Evolutionary conservation across 352 stramenopile species (phyloP).

Genomic region (Phytophthora tubulina): DNA sequence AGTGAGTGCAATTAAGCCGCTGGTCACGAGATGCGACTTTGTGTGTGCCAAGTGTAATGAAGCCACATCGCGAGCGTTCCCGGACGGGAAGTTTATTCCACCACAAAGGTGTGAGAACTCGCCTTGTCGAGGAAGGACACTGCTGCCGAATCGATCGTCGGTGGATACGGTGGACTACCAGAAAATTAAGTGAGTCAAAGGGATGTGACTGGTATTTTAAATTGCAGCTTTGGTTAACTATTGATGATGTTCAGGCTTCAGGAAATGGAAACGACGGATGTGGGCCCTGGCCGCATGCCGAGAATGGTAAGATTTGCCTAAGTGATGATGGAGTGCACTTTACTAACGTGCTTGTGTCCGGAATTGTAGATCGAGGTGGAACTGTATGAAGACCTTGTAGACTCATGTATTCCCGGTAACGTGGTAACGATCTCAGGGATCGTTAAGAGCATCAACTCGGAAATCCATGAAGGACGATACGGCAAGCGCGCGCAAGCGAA

Average conservation of each 20-base stretch:
- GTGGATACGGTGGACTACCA: conserved; percentile 93
- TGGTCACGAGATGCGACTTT: conserved; percentile 91
- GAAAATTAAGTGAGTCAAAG: conserved; percentile 78
- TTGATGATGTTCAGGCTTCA: conserved; percentile 62
- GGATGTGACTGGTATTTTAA: not conserved
- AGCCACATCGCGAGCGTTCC: conserved; percentile 73
- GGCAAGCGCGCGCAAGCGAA: conserved; percentile 93
- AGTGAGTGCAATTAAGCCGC: conserved; percentile 85
- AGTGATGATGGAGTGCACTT: not conserved
- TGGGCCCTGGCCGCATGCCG: conserved; percentile 88
- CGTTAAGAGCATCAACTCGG: conserved; percentile 96
- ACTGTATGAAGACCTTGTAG: conserved; percentile 93
- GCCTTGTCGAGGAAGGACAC: conserved; percentile 62
- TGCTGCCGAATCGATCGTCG: conserved; percentile 86
- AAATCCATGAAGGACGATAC: conserved; percentile 87
- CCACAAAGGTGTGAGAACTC: conserved; percentile 71
- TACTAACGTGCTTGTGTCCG: not conserved
- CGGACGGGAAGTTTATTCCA: conserved; percentile 84
- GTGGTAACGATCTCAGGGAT: conserved; percentile 94
- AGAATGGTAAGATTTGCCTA: conserved; percentile 61
- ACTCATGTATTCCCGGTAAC: conserved; percentile 96
- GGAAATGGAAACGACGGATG: conserved; percentile 93
- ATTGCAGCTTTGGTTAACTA: conserved; percentile 41
- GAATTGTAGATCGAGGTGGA: conserved; percentile 87
- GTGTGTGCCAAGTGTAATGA: conserved; percentile 84